Percentiles rank a stretch among this genome's conserved stretches.
These are phyloP conservation scores for Dysphania ambrosioides DNA, from an alignment of 148 eudicot species.

Conservation along the genomic window DNA sequence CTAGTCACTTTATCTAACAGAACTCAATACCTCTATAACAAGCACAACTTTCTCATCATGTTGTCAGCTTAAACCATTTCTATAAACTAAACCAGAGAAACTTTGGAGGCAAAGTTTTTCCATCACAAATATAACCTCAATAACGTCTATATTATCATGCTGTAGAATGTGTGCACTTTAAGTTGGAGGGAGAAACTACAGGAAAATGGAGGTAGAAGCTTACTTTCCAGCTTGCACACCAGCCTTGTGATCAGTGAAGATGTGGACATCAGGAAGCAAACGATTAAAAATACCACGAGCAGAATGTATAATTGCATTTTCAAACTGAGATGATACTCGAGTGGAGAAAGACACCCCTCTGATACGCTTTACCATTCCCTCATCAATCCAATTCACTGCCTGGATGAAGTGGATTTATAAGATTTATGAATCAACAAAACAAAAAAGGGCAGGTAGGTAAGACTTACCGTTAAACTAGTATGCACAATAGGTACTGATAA, in stretches of 20 bases:
- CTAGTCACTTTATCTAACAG: too few relatives aligned
- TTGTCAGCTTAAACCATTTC: too few relatives aligned
- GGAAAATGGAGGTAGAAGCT: constrained; percentile 23
- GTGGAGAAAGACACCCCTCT: constrained; percentile 79
- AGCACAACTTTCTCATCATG: too few relatives aligned
- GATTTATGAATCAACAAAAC: constrained; percentile 4
- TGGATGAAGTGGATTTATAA: constrained; percentile 24
- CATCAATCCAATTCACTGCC: constrained; percentile 87
- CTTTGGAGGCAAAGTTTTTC: too few relatives aligned
- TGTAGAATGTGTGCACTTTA: neutral
- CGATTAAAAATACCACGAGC: constrained; percentile 88
- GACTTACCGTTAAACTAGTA: constrained; percentile 54
- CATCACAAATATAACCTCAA: neutral
- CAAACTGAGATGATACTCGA: constrained; percentile 72
- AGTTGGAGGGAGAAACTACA: neutral
- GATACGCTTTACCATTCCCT: constrained; percentile 89
- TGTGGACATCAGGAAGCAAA: constrained; percentile 80
- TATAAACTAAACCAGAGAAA: too few relatives aligned
- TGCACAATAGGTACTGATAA: constrained; percentile 70
- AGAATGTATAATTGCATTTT: constrained; percentile 67
- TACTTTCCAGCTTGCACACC: constrained; percentile 84
- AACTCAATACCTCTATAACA: too few relatives aligned
- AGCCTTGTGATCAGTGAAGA: constrained; percentile 78
- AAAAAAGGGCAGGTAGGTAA: neutral
- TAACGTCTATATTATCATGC: neutral